Evolutionary conservation across 768 basidiomycete genomes (phyloP).

Genomic region (Mycena crocata): DNA sequence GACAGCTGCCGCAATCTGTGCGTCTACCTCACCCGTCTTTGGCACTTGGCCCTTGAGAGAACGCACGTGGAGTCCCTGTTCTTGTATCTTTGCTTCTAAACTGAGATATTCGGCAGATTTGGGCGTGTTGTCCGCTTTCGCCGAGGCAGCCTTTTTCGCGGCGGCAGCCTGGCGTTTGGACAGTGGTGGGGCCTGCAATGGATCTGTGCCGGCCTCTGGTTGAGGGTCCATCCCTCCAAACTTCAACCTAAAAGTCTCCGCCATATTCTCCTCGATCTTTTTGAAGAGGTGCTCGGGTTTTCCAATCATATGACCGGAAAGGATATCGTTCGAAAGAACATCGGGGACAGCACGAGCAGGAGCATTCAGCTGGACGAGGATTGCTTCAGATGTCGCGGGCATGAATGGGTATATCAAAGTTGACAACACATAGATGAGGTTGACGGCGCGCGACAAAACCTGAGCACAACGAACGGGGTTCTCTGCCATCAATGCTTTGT

Average conservation of each 20-base stretch:
- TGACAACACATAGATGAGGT: constrained; percentile 92
- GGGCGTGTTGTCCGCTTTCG: constrained; percentile 56
- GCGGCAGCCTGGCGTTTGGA: constrained; percentile 69
- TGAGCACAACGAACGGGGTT: constrained; percentile 89
- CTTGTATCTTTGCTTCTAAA: constrained; percentile 78
- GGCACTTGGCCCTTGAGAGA: constrained; percentile 73
- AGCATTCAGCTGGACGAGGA: constrained; percentile 90
- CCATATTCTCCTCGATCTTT: constrained; percentile 92
- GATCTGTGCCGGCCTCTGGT: constrained; percentile 51
- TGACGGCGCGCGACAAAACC: constrained; percentile 90
- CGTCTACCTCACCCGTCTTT: constrained; percentile 71
- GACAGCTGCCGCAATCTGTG: constrained; percentile 69
- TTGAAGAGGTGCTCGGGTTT: constrained; percentile 92
- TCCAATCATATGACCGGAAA: constrained; percentile 88
- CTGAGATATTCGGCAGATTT: constrained; percentile 80
- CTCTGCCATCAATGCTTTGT: constrained; percentile 87
- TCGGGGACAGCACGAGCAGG: constrained; percentile 85
- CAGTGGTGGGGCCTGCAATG: constrained; percentile 55
- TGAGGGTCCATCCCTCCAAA: constrained; percentile 76
- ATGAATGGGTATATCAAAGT: constrained; percentile 94
- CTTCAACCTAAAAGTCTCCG: constrained; percentile 80
- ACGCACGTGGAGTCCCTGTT: constrained; percentile 82
- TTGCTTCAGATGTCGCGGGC: constrained; percentile 87
- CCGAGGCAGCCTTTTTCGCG: constrained; percentile 56
- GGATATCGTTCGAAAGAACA: constrained; percentile 81